Conservation (phyloP, 2,329 filamentous ascomycete genomes). For the Dothistroma septosporum region DNA sequence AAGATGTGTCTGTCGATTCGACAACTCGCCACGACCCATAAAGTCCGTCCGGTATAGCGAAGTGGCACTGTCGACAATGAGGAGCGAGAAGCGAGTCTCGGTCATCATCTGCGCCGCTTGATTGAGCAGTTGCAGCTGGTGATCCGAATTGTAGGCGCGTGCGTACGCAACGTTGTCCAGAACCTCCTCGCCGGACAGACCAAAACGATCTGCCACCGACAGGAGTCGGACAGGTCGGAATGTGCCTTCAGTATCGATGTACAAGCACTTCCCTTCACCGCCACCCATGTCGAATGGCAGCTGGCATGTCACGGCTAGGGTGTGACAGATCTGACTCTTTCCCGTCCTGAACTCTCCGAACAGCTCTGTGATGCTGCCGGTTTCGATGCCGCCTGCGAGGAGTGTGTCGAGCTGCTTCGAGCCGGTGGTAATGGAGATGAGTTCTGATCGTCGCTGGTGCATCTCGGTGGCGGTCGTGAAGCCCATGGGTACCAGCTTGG, state of each 20-base stretch:
- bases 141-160: slow-evolving; percentile 95
- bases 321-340: slow-evolving; percentile 98
- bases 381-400: slow-evolving; percentile 90
- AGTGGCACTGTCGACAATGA: slow-evolving; percentile 94
- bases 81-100: slow-evolving; percentile 91
- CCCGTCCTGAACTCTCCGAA: slow-evolving; percentile 98
- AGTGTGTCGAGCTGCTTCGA: slow-evolving; percentile 96
- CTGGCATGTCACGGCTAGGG: slow-evolving; percentile 96
- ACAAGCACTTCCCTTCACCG: slow-evolving; percentile 95
- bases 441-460: slow-evolving; percentile 91
- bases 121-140: slow-evolving; percentile 90
- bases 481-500: slow-evolving; percentile 95
- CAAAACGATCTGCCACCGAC: slow-evolving; percentile 89
- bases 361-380: slow-evolving; percentile 94
- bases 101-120: slow-evolving; percentile 99
- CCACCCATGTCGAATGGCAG: slow-evolving; percentile 98
- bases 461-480: slow-evolving; percentile 99
- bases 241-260: slow-evolving; percentile 97
- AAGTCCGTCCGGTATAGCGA: slow-evolving; percentile 96
- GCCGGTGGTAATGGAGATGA: slow-evolving; percentile 96
- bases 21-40: slow-evolving; percentile 90
- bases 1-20: slow-evolving; percentile 83
- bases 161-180: slow-evolving; percentile 98
- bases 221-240: slow-evolving; percentile 87
- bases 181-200: slow-evolving; percentile 92